phyloP scores from a whole-genome alignment of 129 eudicot species.

The Chrysanthemum makinoi region DNA sequence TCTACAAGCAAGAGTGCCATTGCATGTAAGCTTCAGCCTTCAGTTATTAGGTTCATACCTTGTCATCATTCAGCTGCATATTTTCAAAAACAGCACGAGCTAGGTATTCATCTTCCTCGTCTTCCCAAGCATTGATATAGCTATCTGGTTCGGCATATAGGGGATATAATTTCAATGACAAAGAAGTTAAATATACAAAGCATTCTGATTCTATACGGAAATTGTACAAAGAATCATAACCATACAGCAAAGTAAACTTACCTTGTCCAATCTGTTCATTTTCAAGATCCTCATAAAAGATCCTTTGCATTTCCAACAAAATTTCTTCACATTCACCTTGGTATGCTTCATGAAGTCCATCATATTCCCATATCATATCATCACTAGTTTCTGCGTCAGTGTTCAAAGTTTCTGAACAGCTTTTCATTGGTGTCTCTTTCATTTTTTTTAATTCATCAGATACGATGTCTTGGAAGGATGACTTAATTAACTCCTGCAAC shows the following conservation, averaged over 20 bases:
- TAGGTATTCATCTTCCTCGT: slow-evolving; percentile 88
- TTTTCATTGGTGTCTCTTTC: slow-evolving; percentile 37
- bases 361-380: slow-evolving; percentile 77
- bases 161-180: slow-evolving; percentile 11
- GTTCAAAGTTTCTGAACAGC: slow-evolving; percentile 13
- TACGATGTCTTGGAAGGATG: slow-evolving; percentile 73
- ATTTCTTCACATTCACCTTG: slow-evolving; percentile 90
- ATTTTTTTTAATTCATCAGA: slow-evolving; percentile 74
- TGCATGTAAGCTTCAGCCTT: no score
- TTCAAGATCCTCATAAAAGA: slow-evolving; percentile 77
- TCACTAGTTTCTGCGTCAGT: slow-evolving; percentile 36
- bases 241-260: slow-evolving; percentile 12
- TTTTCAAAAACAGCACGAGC: slow-evolving; percentile 69
- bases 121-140: slow-evolving; percentile 58
- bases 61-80: slow-evolving; percentile 68
- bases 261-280: slow-evolving; percentile 46
- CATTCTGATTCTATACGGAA: background rate
- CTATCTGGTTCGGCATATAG: slow-evolving; percentile 45
- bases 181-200: background rate
- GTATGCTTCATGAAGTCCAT: slow-evolving; percentile 65
- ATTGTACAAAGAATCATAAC: background rate
- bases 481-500: slow-evolving; percentile 61
- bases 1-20: no score
- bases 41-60: slow-evolving; percentile 36
- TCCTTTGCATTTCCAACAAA: slow-evolving; percentile 82